These are phyloP conservation scores for Fagopyrum homotropicum DNA, from an alignment of 148 eudicot species.

Conservation along the genomic window DNA sequence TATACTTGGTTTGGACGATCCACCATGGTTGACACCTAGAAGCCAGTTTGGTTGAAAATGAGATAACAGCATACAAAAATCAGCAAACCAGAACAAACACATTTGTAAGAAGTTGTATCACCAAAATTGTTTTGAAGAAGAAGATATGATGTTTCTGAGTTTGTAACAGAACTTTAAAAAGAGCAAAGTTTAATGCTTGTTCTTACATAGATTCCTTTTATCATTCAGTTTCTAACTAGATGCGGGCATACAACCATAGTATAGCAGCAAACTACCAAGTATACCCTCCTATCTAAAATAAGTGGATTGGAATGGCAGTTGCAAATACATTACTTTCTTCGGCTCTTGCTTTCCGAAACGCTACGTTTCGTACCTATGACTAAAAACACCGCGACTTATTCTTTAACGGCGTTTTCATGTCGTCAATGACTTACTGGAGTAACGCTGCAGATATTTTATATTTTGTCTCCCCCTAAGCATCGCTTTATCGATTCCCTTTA, in stretches of 20 bases:
- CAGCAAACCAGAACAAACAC: not conserved
- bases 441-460: not conserved
- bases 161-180: not conserved
- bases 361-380: not conserved
- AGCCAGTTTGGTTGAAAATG: constrained; percentile 23
- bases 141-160: too few relatives aligned
- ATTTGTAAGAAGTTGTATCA: not conserved
- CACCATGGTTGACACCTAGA: constrained; percentile 36
- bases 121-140: not conserved
- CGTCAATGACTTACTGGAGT: not conserved
- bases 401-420: not conserved
- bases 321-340: not conserved
- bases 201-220: not conserved
- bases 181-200: not conserved
- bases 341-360: not conserved
- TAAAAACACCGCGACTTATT: not conserved
- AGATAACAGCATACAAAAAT: not conserved
- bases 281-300: too few relatives aligned
- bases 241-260: not conserved
- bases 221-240: too few relatives aligned
- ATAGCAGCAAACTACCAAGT: not conserved
- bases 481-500: not conserved
- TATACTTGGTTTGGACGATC: constrained; percentile 11
- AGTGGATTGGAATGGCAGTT: too few relatives aligned
- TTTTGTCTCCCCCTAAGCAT: not conserved